Evolutionary conservation across 2,329 filamentous ascomycete genomes (phyloP).

Genomic region (Aureobasidium vineae): DNA sequence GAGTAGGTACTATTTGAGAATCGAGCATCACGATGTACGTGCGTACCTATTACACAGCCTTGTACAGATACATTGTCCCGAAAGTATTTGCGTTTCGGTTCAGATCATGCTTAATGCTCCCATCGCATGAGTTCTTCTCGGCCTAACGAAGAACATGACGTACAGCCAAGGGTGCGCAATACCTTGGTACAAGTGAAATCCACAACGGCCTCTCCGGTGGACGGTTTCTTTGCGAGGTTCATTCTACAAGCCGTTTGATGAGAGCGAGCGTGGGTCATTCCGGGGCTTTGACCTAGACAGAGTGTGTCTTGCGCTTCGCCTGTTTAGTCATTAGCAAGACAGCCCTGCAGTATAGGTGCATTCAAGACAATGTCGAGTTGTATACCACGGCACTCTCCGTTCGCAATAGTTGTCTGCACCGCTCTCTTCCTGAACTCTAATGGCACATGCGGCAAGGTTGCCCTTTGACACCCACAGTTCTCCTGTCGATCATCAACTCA

Average conservation of each 20-base stretch:
- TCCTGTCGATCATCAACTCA: slow-evolving; percentile 15
- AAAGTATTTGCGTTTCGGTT: slow-evolving; percentile 17
- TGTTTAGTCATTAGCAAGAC: neutral
- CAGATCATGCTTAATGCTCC: slow-evolving; percentile 20
- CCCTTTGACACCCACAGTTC: neutral
- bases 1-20: neutral
- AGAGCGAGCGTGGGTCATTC: neutral
- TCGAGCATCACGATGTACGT: neutral
- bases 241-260: neutral
- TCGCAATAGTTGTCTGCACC: neutral
- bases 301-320: neutral
- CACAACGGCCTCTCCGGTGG: neutral
- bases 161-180: neutral
- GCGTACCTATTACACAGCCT: neutral
- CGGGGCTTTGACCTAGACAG: neutral
- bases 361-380: neutral
- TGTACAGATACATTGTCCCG: slow-evolving; percentile 2
- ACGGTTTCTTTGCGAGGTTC: neutral
- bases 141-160: slow-evolving; percentile 21
- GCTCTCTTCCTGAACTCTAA: slow-evolving; percentile 2
- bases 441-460: slow-evolving; percentile 4
- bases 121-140: slow-evolving; percentile 2
- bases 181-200: neutral
- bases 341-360: neutral
- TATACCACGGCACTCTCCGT: slow-evolving; percentile 14